Base-by-base conservation (phyloP, 2,329 filamentous ascomycete genomes). In the Alternaria hordeiaustralica region DNA sequence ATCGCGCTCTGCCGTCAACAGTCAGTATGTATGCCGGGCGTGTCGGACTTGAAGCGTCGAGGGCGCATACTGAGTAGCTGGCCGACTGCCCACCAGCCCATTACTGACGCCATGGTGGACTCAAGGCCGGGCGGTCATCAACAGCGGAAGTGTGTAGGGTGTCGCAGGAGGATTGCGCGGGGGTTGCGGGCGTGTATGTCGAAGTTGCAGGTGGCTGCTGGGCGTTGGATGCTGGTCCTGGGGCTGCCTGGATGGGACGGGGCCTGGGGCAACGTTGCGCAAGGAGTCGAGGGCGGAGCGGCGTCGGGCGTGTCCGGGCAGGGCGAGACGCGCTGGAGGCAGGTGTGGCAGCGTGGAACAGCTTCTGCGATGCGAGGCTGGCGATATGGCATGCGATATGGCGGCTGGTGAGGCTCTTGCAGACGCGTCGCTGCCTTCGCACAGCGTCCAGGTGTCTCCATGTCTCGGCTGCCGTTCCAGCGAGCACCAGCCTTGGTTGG, bases 51-150 rank as follows among this genome's bases (percentile, higher is more conserved):
- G 25, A 26, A 20, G 36, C 23, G 18, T 33, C 28, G 41, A 46
- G 56, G 63, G 59, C 65, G 67, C 79, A 64, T 78, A 82, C 80
- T 82, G 66, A 81, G 75, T 51, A 81, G 72, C 69, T 81, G 70
- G 67, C 72, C 63, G 55, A 80, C 70, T 55, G 77, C 78, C 78
- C 71, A 73, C 67, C 77, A 78, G 61, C 73, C 78, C 67, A 78
- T 64, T 61, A 73, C 67, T 55, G 78, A 80, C 71, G 78, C 79
- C 79, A 81, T 81, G 71, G 65, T 75, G 71, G 68, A 68, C 66
- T 76, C 63, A 77, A 44, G 63, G 57, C 61, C 25, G 65, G 44
- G 63, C 58, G 68, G 59, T 73, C 76, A 78, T 79, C 69, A 47
- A 71, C 72, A 76, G 67, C 62, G 63, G 33, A 26, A 63, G 30